Base-by-base conservation (phyloP, 495 filamentous ascomycete genomes). In the Hypoxylon cercidicola region DNA sequence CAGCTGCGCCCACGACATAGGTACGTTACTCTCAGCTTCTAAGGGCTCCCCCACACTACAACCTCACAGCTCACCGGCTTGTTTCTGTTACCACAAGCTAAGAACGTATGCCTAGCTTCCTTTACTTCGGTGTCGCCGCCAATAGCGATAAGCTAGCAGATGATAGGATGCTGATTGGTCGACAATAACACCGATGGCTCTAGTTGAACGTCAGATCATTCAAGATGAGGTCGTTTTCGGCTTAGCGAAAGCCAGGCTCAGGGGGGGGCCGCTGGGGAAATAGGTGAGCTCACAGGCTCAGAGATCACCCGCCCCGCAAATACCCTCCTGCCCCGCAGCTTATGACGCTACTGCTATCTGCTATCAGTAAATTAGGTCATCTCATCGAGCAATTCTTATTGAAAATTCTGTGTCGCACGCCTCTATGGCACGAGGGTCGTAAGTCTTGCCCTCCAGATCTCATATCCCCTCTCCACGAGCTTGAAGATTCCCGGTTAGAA, bases 311-410 rank as follows among this genome's bases (percentile, higher is more conserved):
- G 57, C 34, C 44, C 54, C 55, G 30, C 43, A 28, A 20, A 51
- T 48, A 59, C 65, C 59, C 60, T 45, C 34, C 9, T 21, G 49
- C 49, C 62, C 66, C 69, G 66, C 66, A 62, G 18, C 28, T 66
- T 54, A 63, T 54, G 43, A 63, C 48, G 60, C 60, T 68, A 48
- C 13, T 44, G 55, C 46, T 69, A 65, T 62, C 61, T 57, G 53
- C 56, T 66, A 66, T 65, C 60, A 66, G 43, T 37, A 44, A 60
- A 51, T 72, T 73, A 73, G 51, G 43, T 70, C 63, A 73, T 73
- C 60, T 56, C 70, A 73, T 73, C 70, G 61, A 73, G 63, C 70
- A 73, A 73, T 66, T 55, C 57, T 66, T 66, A 62, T 28, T 10
- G 35, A 15, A 35, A 66, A 60, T 16, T 28, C 40, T 48, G 46